Evolutionary conservation across 345 rosid species (phyloP), one percentile per base, ranked within the genome.

Genomic region (Boechera divaricarpa): DNA sequence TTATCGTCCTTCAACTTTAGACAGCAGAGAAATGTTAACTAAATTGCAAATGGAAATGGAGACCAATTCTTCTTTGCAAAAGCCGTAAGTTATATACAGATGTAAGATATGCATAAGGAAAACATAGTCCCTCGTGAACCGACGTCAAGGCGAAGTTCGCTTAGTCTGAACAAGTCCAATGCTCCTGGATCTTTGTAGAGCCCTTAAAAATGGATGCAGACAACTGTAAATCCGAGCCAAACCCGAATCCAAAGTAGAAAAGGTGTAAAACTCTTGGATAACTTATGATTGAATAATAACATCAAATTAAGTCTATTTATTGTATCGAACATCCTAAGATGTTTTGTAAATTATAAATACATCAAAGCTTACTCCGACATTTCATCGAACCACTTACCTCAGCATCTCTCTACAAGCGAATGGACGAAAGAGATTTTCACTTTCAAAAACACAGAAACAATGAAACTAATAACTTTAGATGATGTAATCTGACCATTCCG

Each of bases 401-500:
- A 0, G 24, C 11, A n/a, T 26, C 13, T 56, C 59, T 56, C 38
- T 35, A 74, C 53, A 59, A 67, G 61, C n/a, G 5, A 45, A 31
- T 4, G 7, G 0, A 41, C 4, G 8, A 51, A 52, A 73, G 41
- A 33, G 41, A 33, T 63, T 29, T n/a, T 32, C 0, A 2, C 57
- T 61, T 69, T 60, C 63, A 42, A 28, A 2, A 39, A 18, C 42
- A 73, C 26, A 63, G 1, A 24, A 41, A 76, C 63, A 61, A 62
- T 59, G 3, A 47, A 6, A 36, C 21, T n/a, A 21, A 35, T 2
- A 62, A 36, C 63, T n/a, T 76, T 54, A 81, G 12, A 79, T 84
- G 24, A 79, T 87, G 63, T 95, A 95, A 80, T 91, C 97, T 72
- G 99, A 95, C 98, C 99, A 95, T 45, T 91, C 93, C 0, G 92